Base-by-base conservation (phyloP, 1,284 basidiomycete genomes). In the Apiotrichum akiyoshidainum region DNA sequence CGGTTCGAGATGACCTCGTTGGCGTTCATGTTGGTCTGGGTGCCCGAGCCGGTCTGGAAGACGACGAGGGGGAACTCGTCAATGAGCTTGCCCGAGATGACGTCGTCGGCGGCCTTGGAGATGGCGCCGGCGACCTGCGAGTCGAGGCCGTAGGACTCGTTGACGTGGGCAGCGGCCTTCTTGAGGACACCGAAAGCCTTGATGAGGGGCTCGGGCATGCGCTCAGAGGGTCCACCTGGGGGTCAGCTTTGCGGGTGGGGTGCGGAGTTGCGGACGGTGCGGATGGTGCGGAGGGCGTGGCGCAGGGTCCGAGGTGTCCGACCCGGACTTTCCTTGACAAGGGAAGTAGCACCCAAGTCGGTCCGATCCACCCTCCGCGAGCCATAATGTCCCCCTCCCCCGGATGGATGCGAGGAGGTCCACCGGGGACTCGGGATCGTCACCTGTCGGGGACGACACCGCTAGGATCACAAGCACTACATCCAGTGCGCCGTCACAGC, bases 1-100 rank as follows among this genome's bases (percentile, higher is more conserved):
- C 95, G 88, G 80, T 99, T 99, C 34, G 92, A 94, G 76, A 99
- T 96, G 73, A 99, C 95, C 85, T 99, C 96, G 79, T 99, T 99
- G 63, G 86, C 90, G 80, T 99, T 99, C 96, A 99, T 99, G 83
- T 99, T 99, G 77, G 91, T 95, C 80, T 99, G 96, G 4, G 96
- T 99, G 52, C 96, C 96, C 59, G 92, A 96, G 59, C 96, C 96
- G 49, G 96, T 99, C 81, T 99, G 96, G 85, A 97, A 99, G 51
- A 99, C 95, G 57, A 99, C 96, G 41, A 99, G 82, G 31, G 96
- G 96, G 82, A 99, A 99, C 79, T 99, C 90, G 66, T 92, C 92
- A 42, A 87, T 83, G 61, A 99, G 85, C 79, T 94, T 92, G 61
- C 95, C 95, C 54, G 89, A 89, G 76, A 99, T 98, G 71, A 99